Conservation (phyloP, 768 basidiomycete genomes). For the Lentinus tigrinus region DNA sequence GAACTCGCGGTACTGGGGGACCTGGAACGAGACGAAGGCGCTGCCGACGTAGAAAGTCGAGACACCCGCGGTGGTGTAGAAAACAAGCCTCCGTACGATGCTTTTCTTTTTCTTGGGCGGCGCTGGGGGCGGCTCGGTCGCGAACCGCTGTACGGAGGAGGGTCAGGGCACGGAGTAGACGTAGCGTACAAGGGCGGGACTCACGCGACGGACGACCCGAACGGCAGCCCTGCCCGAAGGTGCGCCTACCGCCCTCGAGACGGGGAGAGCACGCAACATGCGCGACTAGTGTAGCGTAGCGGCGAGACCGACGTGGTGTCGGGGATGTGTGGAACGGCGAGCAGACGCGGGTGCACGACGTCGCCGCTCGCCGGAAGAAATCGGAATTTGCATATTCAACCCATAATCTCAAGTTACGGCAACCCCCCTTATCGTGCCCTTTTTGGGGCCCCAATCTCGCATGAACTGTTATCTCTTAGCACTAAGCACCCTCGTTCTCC, state of each 20-base stretch:
- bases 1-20: slow-evolving; percentile 79
- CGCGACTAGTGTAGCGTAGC: slow-evolving; percentile 17
- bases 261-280: slow-evolving; percentile 57
- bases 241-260: slow-evolving; percentile 49
- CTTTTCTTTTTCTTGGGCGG: slow-evolving; percentile 52
- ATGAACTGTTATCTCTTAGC: too few relatives aligned
- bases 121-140: slow-evolving; percentile 51
- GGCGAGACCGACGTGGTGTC: slow-evolving; percentile 18
- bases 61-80: slow-evolving; percentile 65
- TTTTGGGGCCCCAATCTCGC: too few relatives aligned
- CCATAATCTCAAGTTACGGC: background rate
- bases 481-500: too few relatives aligned
- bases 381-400: slow-evolving; percentile 13
- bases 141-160: slow-evolving; percentile 50
- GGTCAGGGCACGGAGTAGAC: slow-evolving; percentile 7
- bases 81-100: slow-evolving; percentile 57
- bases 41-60: slow-evolving; percentile 84
- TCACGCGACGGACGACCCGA: slow-evolving; percentile 60
- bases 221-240: slow-evolving; percentile 44
- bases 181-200: slow-evolving; percentile 20
- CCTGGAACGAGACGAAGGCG: slow-evolving; percentile 74
- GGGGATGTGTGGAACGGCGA: slow-evolving; percentile 20
- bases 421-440: background rate
- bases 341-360: slow-evolving; percentile 14
- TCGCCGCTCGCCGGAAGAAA: slow-evolving; percentile 12